Conservation (phyloP, 371 early-diverging fungal genomes). For the Zychaea mexicana region DNA sequence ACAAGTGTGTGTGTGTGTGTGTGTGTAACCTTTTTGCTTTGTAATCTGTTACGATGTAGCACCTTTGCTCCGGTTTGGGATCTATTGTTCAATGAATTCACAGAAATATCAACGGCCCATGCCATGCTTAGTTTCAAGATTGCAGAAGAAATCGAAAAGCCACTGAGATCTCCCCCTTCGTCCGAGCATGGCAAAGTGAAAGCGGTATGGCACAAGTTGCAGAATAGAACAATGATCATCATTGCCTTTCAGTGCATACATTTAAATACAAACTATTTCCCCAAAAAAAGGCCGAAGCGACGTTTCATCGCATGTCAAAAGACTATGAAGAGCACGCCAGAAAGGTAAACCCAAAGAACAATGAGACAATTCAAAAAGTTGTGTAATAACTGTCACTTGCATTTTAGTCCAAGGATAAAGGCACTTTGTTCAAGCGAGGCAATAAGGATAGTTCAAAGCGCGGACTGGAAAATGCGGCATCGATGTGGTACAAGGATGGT, state of each 20-base stretch:
- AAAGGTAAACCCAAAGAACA: too few species aligned
- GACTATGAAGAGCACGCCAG: constrained; percentile 37
- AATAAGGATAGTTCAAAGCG: constrained; percentile 19
- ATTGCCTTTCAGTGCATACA: not conserved
- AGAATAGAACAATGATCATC: not conserved
- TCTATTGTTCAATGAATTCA: constrained; percentile 38
- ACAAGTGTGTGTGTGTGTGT: not conserved
- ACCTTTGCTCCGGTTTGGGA: constrained; percentile 40
- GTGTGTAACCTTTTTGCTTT: constrained; percentile 7
- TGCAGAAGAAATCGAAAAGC: constrained; percentile 42
- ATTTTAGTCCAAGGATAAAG: constrained; percentile 15
- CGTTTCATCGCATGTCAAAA: constrained; percentile 40
- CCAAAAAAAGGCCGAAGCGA: constrained; percentile 33
- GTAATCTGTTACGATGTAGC: constrained; percentile 16
- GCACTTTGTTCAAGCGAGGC: constrained; percentile 20
- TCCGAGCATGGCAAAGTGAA: constrained; percentile 15
- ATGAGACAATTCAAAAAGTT: too few species aligned
- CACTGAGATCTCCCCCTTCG: constrained; percentile 22
- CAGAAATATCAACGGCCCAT: constrained; percentile 47
- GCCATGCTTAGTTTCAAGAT: constrained; percentile 43
- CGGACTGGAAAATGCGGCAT: constrained; percentile 7
- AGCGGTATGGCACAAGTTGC: too few species aligned
- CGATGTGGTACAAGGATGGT: constrained; percentile 39
- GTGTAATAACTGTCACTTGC: too few species aligned
- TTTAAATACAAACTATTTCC: not conserved